Evolutionary conservation across 2,329 filamentous ascomycete species (phyloP), one percentile per base, ranked within the genome.

Genomic region (Aspergillus quadrilineatus): DNA sequence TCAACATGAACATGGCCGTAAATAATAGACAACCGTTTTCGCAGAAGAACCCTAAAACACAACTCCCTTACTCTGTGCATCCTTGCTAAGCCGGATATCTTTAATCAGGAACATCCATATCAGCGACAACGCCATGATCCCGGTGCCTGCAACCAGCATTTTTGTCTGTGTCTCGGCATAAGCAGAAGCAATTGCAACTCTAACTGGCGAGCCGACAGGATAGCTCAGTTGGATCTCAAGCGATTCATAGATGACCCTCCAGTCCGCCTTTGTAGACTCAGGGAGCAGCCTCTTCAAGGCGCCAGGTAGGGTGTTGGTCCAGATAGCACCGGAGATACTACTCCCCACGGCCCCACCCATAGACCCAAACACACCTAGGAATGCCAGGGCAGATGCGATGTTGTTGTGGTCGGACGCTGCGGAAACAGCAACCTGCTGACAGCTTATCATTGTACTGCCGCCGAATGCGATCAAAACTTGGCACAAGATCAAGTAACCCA

Each of bases 321-420:
- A 88, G 61, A 88, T 85, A n/a, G 84, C 83, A 0, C 76, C 78
- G 4, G 84, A 78, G 49, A 88, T 79, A 3, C 83, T 79, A 9
- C 72, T 74, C 4, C 83, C 84, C 4, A 85, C 70, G 1, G 82
- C 80, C 22, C 75, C 77, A 26, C 84, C 85, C 12, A 86, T 75
- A 50, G 77, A 80, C 32, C 79, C 57, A 45, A 85, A 82, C 6
- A 88, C 76, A 39, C 79, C 79, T 30, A 83, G 73, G 6, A 88
- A 68, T 15, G 83, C 82, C 32, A 86, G 74, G 22, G 82, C 76
- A 14, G 80, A 77, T 15, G 84, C 80, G 10, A 87, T 74, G 59
- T 84, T 77, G 57, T 84, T 77, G 60, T 87, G 83, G 9, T 79
- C 77, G 0, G 77, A 76, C 1, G 79, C 80, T 0, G 82, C 78